Percentiles rank a stretch among this genome's conserved stretches.
These are phyloP conservation scores for Pisolithus marmoratus DNA, from an alignment of 768 basidiomycete species.

Conservation along the genomic window DNA sequence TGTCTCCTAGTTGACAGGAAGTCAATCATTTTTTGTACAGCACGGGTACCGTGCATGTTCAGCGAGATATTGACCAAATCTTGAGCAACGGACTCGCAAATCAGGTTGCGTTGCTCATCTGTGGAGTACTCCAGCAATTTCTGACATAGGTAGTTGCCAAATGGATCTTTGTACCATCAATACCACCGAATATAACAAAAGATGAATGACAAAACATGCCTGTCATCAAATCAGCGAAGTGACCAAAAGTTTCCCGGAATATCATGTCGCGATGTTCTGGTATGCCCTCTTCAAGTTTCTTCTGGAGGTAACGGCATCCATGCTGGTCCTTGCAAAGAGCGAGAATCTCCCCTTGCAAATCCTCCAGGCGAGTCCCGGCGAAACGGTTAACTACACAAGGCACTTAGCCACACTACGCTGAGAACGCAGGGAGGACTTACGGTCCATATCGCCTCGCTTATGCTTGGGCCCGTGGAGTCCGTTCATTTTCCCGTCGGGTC, in stretches of 20 bases:
- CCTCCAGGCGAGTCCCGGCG: constrained; percentile 91
- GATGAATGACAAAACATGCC: constrained; percentile 42
- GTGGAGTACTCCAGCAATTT: constrained; percentile 95
- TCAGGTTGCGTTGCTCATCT: constrained; percentile 93
- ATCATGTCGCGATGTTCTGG: constrained; percentile 99
- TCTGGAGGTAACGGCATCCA: constrained; percentile 96
- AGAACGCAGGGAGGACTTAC: constrained; percentile 51
- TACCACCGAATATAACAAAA: constrained; percentile 1
- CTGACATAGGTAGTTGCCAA: constrained; percentile 98
- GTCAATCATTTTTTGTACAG: constrained; percentile 99
- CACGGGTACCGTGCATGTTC: constrained; percentile 99
- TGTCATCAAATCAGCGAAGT: constrained; percentile 98
- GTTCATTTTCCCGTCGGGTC: constrained; percentile 78
- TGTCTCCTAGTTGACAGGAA: constrained; percentile 93
- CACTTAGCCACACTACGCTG: neutral
- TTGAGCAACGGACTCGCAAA: constrained; percentile 96
- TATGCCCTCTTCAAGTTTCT: constrained; percentile 95
- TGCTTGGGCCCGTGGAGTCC: constrained; percentile 90
- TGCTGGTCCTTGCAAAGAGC: constrained; percentile 97
- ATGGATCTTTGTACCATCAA: constrained; percentile 62
- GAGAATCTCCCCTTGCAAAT: constrained; percentile 92
- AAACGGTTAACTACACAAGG: constrained; percentile 80
- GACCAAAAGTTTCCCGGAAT: constrained; percentile 95
- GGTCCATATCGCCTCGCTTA: constrained; percentile 89
- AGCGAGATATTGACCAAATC: constrained; percentile 97